Conservation (phyloP, 2,329 filamentous ascomycete genomes). For the Claviceps capensis region DNA sequence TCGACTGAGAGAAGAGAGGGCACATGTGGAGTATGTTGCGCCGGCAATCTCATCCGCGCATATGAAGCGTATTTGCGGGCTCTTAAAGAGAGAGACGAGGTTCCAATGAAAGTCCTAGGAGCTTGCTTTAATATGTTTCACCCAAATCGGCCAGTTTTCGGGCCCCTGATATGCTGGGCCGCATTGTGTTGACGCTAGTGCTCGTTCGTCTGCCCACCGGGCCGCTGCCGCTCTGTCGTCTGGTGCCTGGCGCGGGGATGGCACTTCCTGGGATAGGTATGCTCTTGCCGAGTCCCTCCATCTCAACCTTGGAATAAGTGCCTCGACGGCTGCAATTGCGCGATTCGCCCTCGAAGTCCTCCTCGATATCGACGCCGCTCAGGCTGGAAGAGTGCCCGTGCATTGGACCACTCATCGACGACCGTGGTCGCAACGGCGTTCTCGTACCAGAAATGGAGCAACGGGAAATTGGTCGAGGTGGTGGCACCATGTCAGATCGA, state of each 20-base stretch:
- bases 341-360: conserved; percentile 24
- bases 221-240: conserved; percentile 31
- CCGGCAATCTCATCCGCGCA: conserved; percentile 4
- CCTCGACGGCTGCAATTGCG: conserved; percentile 42
- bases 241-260: conserved; percentile 31
- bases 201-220: conserved; percentile 29
- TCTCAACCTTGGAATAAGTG: conserved; percentile 36
- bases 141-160: conserved; percentile 35
- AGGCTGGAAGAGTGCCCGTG: conserved; percentile 46
- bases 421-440: conserved; percentile 57
- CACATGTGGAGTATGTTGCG: conserved; percentile 4
- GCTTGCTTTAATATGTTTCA: conserved; percentile 34
- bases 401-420: conserved; percentile 52
- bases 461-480: conserved; percentile 50
- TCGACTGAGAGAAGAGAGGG: conserved; percentile 1
- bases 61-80: not conserved
- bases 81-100: no score
- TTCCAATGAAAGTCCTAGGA: not conserved
- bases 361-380: conserved; percentile 36
- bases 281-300: conserved; percentile 23
- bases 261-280: conserved; percentile 29
- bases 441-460: conserved; percentile 46
- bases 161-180: conserved; percentile 20
- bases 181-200: conserved; percentile 19
- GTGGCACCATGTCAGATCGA: conserved; percentile 37